Base-by-base conservation (phyloP, 2,329 filamentous ascomycete species). In the Verticillium nubilum region DNA sequence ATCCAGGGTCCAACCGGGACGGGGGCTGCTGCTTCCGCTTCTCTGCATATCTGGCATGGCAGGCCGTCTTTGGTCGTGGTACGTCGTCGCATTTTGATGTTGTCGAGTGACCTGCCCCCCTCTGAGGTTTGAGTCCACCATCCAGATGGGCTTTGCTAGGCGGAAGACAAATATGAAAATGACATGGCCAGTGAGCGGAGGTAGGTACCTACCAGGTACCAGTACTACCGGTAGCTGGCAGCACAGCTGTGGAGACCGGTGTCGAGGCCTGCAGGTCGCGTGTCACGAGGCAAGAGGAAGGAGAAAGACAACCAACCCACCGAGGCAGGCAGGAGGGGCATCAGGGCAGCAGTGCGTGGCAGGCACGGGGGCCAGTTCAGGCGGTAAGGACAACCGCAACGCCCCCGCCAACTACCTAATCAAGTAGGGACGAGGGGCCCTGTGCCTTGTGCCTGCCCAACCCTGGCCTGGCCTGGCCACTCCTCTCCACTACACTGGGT, bases 1-100 rank as follows among this genome's bases (percentile, higher is more conserved):
- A 56, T 56, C 33, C 31, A 56, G 54, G 54, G 54, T 56, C 54
- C 54, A 56, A 56, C 54, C 54, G 54, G 54, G 54, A 56, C 33
- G 23, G 33, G 13, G 28, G 35, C 31, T 23, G 54, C 23, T 47
- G 19, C 42, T 47, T 47, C 42, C 42, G 42, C 42, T 13, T 2
- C 12, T n/a, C 42, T 47, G n/a, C 10, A 10, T 47, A 4, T 23
- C 17, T n/a, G n/a, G 42, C 3, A 47, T 23, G 42, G 17, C 42
- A 13, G 9, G 42, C 42, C 42, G 19, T 47, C n/a, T 47, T 7
- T 23, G 42, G n/a, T 12, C 12, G 42, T 47, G 42, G n/a, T 25
- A 19, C 42, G 6, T 47, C 19, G 29, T 47, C 19, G 29, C 29
- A 31, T 47, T 47, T n/a, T n/a, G 17, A 23, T n/a, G 42, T 19